Percentiles rank a stretch among this genome's conserved stretches.
Conservation (phyloP, 805 yeast genomes). For the Candida oleophila region DNA sequence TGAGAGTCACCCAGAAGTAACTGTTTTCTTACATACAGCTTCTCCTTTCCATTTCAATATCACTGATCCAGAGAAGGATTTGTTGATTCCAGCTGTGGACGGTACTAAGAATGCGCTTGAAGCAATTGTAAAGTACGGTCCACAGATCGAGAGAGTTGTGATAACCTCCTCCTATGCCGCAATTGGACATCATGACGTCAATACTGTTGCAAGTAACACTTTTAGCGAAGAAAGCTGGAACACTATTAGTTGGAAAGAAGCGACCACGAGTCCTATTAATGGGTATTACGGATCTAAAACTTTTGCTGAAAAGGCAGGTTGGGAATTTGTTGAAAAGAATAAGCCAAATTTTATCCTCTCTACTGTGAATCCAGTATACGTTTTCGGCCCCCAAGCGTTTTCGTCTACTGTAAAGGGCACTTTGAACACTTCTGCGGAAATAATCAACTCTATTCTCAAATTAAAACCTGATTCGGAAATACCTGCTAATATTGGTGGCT, state of each 20-base stretch:
- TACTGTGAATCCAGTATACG: slow-evolving; percentile 21
- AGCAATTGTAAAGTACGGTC: slow-evolving; percentile 16
- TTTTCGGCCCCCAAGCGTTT: slow-evolving; percentile 24
- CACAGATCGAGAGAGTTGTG: slow-evolving; percentile 17
- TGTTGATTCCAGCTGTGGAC: slow-evolving; percentile 21
- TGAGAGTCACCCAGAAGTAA: slow-evolving; percentile 20
- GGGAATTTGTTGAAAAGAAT: slow-evolving; percentile 46
- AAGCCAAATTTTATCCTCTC: slow-evolving; percentile 42
- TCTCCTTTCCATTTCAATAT: slow-evolving; percentile 18
- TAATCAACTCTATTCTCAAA: slow-evolving; percentile 18
- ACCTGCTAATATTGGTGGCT: slow-evolving; percentile 25
- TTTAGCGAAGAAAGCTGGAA: slow-evolving; percentile 53
- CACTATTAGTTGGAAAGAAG: slow-evolving; percentile 49
- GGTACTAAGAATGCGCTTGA: slow-evolving; percentile 22
- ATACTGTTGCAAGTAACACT: slow-evolving; percentile 29
- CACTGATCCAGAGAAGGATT: slow-evolving; percentile 15
- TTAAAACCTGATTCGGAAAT: slow-evolving; percentile 16
- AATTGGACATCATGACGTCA: slow-evolving; percentile 18
- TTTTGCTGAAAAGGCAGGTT: slow-evolving; percentile 59
- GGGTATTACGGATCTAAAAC: slow-evolving; percentile 64
- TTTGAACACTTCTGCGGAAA: slow-evolving; percentile 27
- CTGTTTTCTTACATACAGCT: slow-evolving; percentile 21
- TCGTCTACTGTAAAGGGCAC: slow-evolving; percentile 8
- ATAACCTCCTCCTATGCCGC: slow-evolving; percentile 50
- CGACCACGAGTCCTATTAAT: slow-evolving; percentile 32